Conservation (phyloP, 805 yeast genomes). For the Komagataella populi region DNA sequence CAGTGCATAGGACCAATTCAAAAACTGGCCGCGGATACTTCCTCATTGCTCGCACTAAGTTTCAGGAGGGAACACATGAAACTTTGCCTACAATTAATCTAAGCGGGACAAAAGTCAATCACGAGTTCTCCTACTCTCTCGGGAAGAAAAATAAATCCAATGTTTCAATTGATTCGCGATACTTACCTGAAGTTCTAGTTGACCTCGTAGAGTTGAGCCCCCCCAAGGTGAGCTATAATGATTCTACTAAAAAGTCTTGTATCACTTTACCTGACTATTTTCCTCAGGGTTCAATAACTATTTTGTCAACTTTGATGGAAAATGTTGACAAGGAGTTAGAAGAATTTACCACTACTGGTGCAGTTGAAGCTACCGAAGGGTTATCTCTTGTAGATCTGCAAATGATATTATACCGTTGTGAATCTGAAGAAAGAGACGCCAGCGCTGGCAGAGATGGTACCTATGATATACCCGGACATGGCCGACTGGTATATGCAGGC, state of each 20-base stretch:
- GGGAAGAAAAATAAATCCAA: slow-evolving; percentile 35
- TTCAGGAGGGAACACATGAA: slow-evolving; percentile 35
- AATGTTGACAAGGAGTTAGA: slow-evolving; percentile 57
- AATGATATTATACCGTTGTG: slow-evolving; percentile 62
- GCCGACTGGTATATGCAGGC: slow-evolving; percentile 75
- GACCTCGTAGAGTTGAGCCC: slow-evolving; percentile 26
- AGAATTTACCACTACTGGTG: slow-evolving; percentile 57
- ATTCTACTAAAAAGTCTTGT: slow-evolving; percentile 27
- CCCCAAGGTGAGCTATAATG: slow-evolving; percentile 32
- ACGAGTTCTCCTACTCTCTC: slow-evolving; percentile 45
- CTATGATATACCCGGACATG: slow-evolving; percentile 63
- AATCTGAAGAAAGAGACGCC: slow-evolving; percentile 77
- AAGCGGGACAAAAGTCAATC: slow-evolving; percentile 44
- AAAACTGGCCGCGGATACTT: slow-evolving; percentile 82
- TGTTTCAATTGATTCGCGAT: slow-evolving; percentile 20
- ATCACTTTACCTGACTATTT: slow-evolving; percentile 50
- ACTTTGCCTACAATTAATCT: slow-evolving; percentile 41
- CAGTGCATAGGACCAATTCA: slow-evolving; percentile 78
- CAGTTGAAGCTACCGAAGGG: slow-evolving; percentile 53
- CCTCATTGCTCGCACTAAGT: slow-evolving; percentile 77
- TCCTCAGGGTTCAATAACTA: slow-evolving; percentile 86
- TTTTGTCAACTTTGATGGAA: slow-evolving; percentile 57
- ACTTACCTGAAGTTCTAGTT: slow-evolving; percentile 54
- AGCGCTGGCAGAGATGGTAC: slow-evolving; percentile 61
- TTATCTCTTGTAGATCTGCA: slow-evolving; percentile 61